A percentile compares a stretch with the other conserved stretches of the same genome.
Evolutionary conservation across 495 filamentous ascomycete genomes (phyloP).

Genomic region (Penicillium pulvis): DNA sequence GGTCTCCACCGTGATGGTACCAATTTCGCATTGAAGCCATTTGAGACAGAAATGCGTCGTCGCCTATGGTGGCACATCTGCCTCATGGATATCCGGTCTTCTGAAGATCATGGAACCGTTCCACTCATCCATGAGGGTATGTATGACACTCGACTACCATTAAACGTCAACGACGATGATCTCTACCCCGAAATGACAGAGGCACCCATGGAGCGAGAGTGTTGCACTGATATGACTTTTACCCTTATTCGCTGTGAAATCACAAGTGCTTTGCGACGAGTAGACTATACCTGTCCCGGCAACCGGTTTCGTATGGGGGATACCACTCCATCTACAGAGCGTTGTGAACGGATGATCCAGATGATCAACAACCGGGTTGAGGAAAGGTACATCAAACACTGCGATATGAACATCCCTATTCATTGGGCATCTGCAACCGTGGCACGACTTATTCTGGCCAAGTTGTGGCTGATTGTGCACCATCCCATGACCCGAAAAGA

Average conservation of each 20-base stretch:
- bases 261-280: constrained; percentile 43
- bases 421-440: constrained; percentile 73
- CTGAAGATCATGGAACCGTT: constrained; percentile 85
- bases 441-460: constrained; percentile 67
- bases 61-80: constrained; percentile 84
- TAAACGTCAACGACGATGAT: constrained; percentile 81
- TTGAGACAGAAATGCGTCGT: constrained; percentile 83
- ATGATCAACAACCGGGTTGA: constrained; percentile 66
- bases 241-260: constrained; percentile 71
- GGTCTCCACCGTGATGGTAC: constrained; percentile 81
- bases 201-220: constrained; percentile 57
- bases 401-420: constrained; percentile 60
- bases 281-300: constrained; percentile 35
- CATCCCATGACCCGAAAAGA: constrained; percentile 57
- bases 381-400: constrained; percentile 53
- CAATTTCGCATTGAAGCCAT: constrained; percentile 70
- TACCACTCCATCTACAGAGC: constrained; percentile 37
- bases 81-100: constrained; percentile 72
- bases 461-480: constrained; percentile 64
- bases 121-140: constrained; percentile 66
- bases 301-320: constrained; percentile 24
- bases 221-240: constrained; percentile 80
- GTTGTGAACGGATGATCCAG: constrained; percentile 64
- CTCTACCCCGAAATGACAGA: constrained; percentile 65
- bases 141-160: constrained; percentile 73